Evolutionary conservation across 768 basidiomycete genomes (phyloP).

Genomic region (Leccinum ochraceum): DNA sequence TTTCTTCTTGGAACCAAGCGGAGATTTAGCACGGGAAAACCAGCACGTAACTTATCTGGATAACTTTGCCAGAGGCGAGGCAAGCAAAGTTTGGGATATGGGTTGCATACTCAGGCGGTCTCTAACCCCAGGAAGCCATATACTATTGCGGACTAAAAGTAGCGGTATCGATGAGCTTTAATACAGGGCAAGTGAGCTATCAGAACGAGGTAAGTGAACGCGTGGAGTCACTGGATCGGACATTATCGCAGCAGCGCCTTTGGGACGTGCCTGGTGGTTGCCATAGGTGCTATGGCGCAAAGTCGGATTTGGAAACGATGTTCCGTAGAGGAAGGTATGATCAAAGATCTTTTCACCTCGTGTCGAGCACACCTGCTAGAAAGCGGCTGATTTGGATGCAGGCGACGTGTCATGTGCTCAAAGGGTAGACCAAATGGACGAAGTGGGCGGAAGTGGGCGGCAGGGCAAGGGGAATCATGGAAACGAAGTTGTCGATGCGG

Average conservation of each 20-base stretch:
- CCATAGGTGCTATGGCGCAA: constrained; percentile 23
- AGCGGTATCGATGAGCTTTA: constrained; percentile 26
- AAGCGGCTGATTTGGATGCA: constrained; percentile 24
- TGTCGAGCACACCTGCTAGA: constrained; percentile 30
- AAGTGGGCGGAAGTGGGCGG: constrained; percentile 26
- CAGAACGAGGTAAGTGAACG: constrained; percentile 23
- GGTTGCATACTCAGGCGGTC: constrained; percentile 11
- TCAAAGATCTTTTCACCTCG: constrained; percentile 34
- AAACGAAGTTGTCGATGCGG: constrained; percentile 24
- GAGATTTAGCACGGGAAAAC: constrained; percentile 16
- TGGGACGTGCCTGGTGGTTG: constrained; percentile 26
- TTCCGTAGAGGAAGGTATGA: constrained; percentile 23
- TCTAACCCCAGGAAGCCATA: constrained; percentile 15
- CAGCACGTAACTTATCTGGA: constrained; percentile 24
- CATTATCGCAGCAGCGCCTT: constrained; percentile 29
- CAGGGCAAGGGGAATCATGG: constrained; percentile 24
- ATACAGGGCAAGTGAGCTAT: constrained; percentile 15
- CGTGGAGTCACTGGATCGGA: constrained; percentile 30
- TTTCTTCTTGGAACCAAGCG: constrained; percentile 3
- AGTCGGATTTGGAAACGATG: constrained; percentile 24
- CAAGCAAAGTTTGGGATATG: constrained; percentile 19
- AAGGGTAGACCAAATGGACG: constrained; percentile 23
- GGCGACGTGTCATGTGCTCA: constrained; percentile 29
- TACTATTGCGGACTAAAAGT: constrained; percentile 20
- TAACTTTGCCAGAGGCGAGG: constrained; percentile 5